These are phyloP conservation scores for Eucalyptus polybractea DNA, from an alignment of 345 rosid genomes.

Conservation along the genomic window DNA sequence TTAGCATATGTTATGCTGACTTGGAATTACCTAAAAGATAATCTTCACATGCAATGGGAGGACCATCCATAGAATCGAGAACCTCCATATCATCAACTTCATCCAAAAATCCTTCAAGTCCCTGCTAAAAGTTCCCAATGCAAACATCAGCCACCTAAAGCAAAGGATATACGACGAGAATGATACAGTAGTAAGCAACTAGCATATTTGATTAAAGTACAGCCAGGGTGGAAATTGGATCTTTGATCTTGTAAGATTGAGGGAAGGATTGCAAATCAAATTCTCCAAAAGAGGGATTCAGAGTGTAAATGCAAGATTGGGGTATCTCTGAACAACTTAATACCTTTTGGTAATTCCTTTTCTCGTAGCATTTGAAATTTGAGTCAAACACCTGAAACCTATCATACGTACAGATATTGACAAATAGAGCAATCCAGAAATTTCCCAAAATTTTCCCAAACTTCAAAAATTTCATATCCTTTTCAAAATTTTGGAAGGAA, in stretches of 20 bases:
- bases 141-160: neutral
- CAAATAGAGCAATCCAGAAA: neutral
- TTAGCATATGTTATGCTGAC: neutral
- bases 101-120: slow-evolving; percentile 63
- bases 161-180: neutral
- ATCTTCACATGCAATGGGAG: slow-evolving; percentile 32
- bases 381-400: neutral
- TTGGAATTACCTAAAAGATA: slow-evolving; percentile 28
- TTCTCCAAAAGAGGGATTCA: neutral
- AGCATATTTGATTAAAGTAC: neutral
- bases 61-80: slow-evolving; percentile 37
- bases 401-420: neutral
- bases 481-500: neutral
- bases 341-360: neutral
- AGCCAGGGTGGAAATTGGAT: neutral
- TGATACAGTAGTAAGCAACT: neutral
- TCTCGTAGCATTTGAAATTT: neutral
- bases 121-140: slow-evolving; percentile 23
- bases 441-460: neutral
- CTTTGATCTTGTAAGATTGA: neutral
- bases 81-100: slow-evolving; percentile 61
- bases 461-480: neutral
- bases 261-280: neutral
- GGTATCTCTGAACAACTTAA: neutral
- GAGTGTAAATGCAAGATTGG: neutral